Conservation (phyloP, 352 stramenopile genomes). For the Phytophthora colocasiae region DNA sequence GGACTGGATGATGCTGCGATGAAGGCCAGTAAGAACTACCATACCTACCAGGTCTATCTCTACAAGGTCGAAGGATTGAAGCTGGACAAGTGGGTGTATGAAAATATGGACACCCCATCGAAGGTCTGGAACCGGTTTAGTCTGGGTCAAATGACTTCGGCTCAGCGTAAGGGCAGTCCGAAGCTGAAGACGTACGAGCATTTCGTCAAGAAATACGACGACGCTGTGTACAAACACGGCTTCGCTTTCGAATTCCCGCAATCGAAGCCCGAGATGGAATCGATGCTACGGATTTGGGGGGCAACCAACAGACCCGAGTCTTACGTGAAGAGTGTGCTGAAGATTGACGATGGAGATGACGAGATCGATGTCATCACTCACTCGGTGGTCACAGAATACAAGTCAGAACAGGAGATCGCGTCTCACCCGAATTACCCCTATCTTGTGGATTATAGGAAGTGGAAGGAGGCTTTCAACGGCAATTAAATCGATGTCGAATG, state of each 20-base stretch:
- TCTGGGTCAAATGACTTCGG: neutral
- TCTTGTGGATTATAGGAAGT: neutral
- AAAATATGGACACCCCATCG: neutral
- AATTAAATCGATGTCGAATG: too few species aligned
- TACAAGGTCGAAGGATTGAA: neutral
- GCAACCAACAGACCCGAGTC: neutral
- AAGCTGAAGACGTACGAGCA: neutral
- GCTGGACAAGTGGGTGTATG: neutral
- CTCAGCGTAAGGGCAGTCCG: neutral
- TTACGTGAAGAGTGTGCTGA: neutral
- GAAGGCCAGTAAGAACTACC: neutral
- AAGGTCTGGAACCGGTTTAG: neutral
- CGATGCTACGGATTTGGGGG: neutral
- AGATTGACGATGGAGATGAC: neutral
- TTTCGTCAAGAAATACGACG: slow-evolving; percentile 1
- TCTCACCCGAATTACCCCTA: neutral
- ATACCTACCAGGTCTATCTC: neutral
- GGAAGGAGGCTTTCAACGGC: neutral
- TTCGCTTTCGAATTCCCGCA: neutral
- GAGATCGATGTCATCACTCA: neutral
- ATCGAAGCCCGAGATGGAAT: neutral
- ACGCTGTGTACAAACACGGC: neutral
- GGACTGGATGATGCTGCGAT: neutral
- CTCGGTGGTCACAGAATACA: neutral
- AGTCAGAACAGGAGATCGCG: neutral